Evolutionary conservation across 78 protist species (phyloP).

Genomic region (Cavenderia fasciculata): DNA sequence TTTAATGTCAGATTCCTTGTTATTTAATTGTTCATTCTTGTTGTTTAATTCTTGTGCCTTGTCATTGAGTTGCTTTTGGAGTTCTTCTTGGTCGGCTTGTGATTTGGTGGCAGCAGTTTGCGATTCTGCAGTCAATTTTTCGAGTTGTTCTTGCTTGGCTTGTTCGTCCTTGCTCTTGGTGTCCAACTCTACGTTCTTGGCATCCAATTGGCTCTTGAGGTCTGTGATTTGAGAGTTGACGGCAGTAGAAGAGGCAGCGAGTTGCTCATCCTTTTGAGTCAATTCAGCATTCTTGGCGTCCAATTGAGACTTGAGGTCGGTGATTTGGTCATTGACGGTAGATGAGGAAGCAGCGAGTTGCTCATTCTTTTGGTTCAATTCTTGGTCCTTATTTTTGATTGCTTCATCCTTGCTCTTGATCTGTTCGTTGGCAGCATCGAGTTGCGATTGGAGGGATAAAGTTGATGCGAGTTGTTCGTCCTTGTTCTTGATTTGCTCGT

Average conservation of each 20-base stretch:
- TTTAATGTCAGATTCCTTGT: background rate
- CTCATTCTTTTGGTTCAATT: background rate
- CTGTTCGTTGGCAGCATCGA: no score
- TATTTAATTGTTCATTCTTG: background rate
- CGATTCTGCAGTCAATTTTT: background rate
- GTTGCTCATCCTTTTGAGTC: background rate
- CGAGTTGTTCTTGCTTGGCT: background rate
- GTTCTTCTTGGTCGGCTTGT: background rate
- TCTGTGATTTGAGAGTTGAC: background rate
- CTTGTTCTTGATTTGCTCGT: background rate
- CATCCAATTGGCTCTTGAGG: background rate
- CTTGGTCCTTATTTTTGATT: background rate
- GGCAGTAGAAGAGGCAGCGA: background rate
- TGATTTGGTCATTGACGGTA: background rate
- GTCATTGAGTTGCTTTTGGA: background rate
- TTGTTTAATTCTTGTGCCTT: background rate
- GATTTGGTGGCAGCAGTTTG: background rate
- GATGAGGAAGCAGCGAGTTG: background rate
- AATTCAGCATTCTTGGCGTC: background rate
- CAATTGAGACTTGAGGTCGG: constrained; percentile 19
- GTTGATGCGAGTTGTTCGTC: no score
- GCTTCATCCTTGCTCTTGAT: background rate
- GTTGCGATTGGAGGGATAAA: background rate
- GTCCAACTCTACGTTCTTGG: background rate
- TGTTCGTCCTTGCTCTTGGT: background rate